Percentiles rank a stretch among this genome's conserved stretches.
phyloP scores from a whole-genome alignment of 257 asterid genomes.

The Solanum raphanifolium region DNA sequence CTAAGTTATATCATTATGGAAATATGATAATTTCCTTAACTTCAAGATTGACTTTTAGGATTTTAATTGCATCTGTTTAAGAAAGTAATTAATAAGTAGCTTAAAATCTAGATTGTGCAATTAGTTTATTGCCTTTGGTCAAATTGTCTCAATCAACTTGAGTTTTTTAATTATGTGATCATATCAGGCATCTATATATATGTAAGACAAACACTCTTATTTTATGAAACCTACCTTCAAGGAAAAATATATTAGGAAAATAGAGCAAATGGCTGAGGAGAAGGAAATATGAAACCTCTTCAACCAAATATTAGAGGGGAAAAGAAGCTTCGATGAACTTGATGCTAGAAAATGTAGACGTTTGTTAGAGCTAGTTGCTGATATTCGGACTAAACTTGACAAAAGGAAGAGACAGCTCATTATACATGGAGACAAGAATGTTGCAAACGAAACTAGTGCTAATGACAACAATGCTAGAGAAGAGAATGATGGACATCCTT shows the following conservation, averaged over 20 bases:
- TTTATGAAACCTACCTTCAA: neutral
- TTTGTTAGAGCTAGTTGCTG: neutral
- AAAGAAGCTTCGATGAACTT: neutral
- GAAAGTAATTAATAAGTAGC: no score
- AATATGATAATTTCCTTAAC: no score
- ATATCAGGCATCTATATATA: neutral
- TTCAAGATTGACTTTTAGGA: no score
- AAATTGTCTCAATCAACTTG: no score
- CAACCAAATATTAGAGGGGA: neutral
- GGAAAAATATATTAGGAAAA: neutral
- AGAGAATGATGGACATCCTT: neutral
- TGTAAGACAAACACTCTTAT: neutral
- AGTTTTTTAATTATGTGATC: neutral
- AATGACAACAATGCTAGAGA: neutral
- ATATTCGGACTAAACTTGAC: neutral
- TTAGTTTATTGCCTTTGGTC: no score
- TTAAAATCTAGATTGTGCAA: no score
- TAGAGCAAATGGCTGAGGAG: neutral
- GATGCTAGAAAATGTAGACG: neutral
- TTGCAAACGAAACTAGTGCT: neutral
- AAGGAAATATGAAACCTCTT: neutral
- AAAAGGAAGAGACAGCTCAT: neutral
- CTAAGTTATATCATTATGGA: no score
- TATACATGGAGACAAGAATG: neutral
- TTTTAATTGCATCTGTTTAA: no score